These are phyloP conservation scores for Datisca glomerata DNA, from an alignment of 306 rosid species.

Conservation along the genomic window DNA sequence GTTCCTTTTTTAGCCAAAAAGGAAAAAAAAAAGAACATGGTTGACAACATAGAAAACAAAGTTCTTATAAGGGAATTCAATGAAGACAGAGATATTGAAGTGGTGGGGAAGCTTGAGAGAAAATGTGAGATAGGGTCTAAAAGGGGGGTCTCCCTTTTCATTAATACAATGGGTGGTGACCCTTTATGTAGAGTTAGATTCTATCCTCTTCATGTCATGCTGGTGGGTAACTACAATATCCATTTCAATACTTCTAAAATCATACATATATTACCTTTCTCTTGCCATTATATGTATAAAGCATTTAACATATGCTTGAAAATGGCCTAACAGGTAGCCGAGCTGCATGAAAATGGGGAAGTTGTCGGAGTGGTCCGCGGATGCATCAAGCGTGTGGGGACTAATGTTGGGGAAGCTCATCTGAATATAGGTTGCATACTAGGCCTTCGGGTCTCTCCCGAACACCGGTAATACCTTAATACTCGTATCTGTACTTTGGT, in stretches of 20 bases:
- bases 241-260: neutral
- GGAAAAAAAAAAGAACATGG: slow-evolving; percentile 26
- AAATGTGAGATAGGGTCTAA: slow-evolving; percentile 62
- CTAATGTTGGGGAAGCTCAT: slow-evolving; percentile 27
- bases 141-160: slow-evolving; percentile 53
- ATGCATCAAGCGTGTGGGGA: slow-evolving; percentile 47
- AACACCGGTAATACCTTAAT: slow-evolving; percentile 35
- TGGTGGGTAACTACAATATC: slow-evolving; percentile 66
- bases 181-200: slow-evolving; percentile 70
- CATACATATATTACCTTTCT: neutral
- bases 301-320: neutral
- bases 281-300: neutral
- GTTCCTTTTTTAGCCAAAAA: slow-evolving; percentile 15
- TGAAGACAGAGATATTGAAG: slow-evolving; percentile 46
- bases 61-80: slow-evolving; percentile 53
- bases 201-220: slow-evolving; percentile 57
- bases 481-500: no score
- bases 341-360: slow-evolving; percentile 40
- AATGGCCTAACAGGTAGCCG: slow-evolving; percentile 44
- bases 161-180: slow-evolving; percentile 45
- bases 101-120: slow-evolving; percentile 74
- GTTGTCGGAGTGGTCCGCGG: slow-evolving; percentile 72
- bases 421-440: slow-evolving; percentile 53
- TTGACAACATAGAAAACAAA: slow-evolving; percentile 24
- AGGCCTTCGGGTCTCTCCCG: slow-evolving; percentile 72